Conservation (phyloP, 148 eudicot genomes). For the Rhododendron williamsianum region DNA sequence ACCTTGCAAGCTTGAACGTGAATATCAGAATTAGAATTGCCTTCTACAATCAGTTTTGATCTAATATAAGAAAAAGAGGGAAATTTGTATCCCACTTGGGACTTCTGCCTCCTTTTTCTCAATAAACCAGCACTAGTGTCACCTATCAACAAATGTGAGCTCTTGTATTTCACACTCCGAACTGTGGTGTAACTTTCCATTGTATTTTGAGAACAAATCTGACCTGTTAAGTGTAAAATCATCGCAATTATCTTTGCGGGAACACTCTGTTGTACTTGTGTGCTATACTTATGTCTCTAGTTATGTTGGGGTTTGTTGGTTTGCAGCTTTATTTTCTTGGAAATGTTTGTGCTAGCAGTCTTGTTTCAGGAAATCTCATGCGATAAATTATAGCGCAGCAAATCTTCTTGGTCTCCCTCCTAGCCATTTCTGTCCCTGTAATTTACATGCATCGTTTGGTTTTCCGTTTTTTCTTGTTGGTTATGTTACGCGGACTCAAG, state of each 20-base stretch:
- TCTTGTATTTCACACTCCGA: neutral
- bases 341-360: neutral
- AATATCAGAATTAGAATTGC: neutral
- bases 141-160: neutral
- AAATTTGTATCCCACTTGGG: neutral
- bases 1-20: neutral
- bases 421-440: constrained; percentile 81
- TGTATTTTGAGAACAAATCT: neutral
- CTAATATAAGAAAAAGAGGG: neutral
- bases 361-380: constrained; percentile 73
- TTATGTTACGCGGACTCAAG: neutral
- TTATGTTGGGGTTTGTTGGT: neutral
- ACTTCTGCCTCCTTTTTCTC: neutral
- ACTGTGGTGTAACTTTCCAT: neutral
- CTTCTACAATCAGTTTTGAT: neutral
- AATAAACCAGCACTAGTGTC: neutral
- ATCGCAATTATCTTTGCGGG: neutral
- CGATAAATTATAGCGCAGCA: constrained; percentile 65
- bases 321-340: neutral
- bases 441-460: constrained; percentile 17
- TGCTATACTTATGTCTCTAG: neutral
- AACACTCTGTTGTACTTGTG: neutral
- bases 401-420: constrained; percentile 88
- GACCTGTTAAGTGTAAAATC: neutral
- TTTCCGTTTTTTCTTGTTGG: neutral